These are phyloP conservation scores for Globisporangium irregulare DNA, from an alignment of 352 stramenopile genomes.

Conservation along the genomic window DNA sequence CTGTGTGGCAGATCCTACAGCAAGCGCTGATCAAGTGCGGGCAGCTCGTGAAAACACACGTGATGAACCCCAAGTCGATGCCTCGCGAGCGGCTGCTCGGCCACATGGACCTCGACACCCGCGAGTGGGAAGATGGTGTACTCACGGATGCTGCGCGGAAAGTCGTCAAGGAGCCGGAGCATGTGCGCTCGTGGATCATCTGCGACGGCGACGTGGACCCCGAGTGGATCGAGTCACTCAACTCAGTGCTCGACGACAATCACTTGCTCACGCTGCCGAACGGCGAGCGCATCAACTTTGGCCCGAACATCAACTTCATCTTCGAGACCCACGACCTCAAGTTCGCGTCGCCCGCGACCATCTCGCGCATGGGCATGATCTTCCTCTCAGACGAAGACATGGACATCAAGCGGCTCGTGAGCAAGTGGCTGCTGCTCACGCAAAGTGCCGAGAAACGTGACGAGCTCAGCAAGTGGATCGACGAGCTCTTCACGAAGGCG, in stretches of 20 bases:
- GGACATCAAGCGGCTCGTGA: constrained; percentile 70
- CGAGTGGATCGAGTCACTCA: constrained; percentile 96
- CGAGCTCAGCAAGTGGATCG: constrained; percentile 83
- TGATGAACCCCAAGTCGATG: constrained; percentile 98
- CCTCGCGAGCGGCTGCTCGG: constrained; percentile 88
- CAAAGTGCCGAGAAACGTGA: constrained; percentile 46
- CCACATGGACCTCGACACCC: constrained; percentile 94
- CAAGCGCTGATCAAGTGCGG: constrained; percentile 82
- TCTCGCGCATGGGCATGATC: constrained; percentile 97
- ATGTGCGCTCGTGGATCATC: constrained; percentile 93
- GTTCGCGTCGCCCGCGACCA: constrained; percentile 95
- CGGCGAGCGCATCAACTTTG: constrained; percentile 95
- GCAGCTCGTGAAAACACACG: constrained; percentile 89
- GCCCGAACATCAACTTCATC: constrained; percentile 95
- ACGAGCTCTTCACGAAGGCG: constrained; percentile 90
- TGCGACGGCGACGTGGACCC: constrained; percentile 96
- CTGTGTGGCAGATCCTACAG: constrained; percentile 92
- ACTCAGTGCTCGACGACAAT: constrained; percentile 96
- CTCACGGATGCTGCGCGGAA: constrained; percentile 90
- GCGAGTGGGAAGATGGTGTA: constrained; percentile 95
- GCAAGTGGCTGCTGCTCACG: constrained; percentile 77
- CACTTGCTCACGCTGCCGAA: constrained; percentile 95
- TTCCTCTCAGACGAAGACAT: constrained; percentile 93
- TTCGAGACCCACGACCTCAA: constrained; percentile 95
- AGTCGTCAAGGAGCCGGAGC: constrained; percentile 88